A percentile compares a stretch with the other conserved stretches of the same genome.
phyloP scores from a whole-genome alignment of 176 grass and related monocot species.

The Zea luxurians region DNA sequence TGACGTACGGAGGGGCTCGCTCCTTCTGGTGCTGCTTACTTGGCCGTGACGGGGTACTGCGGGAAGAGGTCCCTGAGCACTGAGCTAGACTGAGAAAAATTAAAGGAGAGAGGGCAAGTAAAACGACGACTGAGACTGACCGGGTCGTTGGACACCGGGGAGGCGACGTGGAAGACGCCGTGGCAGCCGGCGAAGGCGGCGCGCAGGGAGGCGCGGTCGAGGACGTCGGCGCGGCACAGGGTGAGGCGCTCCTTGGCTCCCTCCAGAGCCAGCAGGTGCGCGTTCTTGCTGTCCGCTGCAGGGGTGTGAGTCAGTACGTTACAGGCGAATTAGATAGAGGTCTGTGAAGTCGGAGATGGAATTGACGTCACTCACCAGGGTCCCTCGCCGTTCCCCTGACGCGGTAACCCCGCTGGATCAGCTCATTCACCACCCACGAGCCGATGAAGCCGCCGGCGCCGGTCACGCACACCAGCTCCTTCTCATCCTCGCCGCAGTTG shows the following conservation, averaged over 20 bases:
- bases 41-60: slow-evolving; percentile 27
- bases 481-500: background rate
- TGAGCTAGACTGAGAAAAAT: no score
- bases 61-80: background rate
- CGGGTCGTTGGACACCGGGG: slow-evolving; percentile 40
- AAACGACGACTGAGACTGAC: background rate
- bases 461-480: slow-evolving; percentile 47
- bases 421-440: slow-evolving; percentile 51
- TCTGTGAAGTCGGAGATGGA: no score
- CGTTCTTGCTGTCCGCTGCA: slow-evolving; percentile 47
- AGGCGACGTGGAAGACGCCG: slow-evolving; percentile 65
- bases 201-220: slow-evolving; percentile 29
- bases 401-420: slow-evolving; percentile 44
- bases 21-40: no score
- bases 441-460: slow-evolving; percentile 57
- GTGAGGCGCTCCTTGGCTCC: slow-evolving; percentile 42
- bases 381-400: slow-evolving; percentile 57
- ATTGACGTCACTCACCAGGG: slow-evolving; percentile 49
- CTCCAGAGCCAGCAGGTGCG: slow-evolving; percentile 21
- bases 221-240: slow-evolving; percentile 50
- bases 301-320: no score
- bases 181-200: slow-evolving; percentile 47
- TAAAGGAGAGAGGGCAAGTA: no score
- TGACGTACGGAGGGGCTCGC: no score
- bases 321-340: no score